These are phyloP conservation scores for Uronychia setigera DNA, from an alignment of 73 alveolate genomes.

Conservation along the genomic window DNA sequence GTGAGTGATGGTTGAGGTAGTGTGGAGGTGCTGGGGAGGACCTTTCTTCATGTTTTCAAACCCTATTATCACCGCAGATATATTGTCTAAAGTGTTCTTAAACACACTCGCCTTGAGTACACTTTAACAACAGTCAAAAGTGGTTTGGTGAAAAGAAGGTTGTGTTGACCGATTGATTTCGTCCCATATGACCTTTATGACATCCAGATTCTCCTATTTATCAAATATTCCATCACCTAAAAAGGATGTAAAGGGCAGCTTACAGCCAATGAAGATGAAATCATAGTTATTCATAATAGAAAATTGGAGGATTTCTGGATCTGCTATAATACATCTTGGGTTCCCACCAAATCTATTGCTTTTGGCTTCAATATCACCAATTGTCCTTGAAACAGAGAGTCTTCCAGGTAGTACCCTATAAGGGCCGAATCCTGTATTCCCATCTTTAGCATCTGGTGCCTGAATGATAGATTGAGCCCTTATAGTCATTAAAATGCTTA, in stretches of 20 bases:
- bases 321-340: slow-evolving; percentile 48
- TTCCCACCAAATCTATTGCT: slow-evolving; percentile 66
- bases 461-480: background rate
- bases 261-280: slow-evolving; percentile 66
- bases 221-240: slow-evolving; percentile 75
- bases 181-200: slow-evolving; percentile 76
- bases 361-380: slow-evolving; percentile 74
- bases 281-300: slow-evolving; percentile 23
- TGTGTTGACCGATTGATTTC: slow-evolving; percentile 42
- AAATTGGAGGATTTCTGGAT: slow-evolving; percentile 52
- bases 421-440: slow-evolving; percentile 39
- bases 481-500: background rate
- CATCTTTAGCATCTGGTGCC: background rate
- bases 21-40: background rate
- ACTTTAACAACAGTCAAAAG: slow-evolving; percentile 87
- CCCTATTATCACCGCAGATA: slow-evolving; percentile 72
- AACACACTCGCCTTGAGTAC: slow-evolving; percentile 76
- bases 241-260: background rate
- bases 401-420: slow-evolving; percentile 75
- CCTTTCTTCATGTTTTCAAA: slow-evolving; percentile 50
- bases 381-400: slow-evolving; percentile 65
- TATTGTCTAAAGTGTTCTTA: slow-evolving; percentile 73
- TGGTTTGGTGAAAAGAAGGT: slow-evolving; percentile 69
- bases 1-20: no score
- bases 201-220: slow-evolving; percentile 72